These are phyloP conservation scores for Beauveria caledonica DNA, from an alignment of 2,329 filamentous ascomycete species.

Conservation along the genomic window DNA sequence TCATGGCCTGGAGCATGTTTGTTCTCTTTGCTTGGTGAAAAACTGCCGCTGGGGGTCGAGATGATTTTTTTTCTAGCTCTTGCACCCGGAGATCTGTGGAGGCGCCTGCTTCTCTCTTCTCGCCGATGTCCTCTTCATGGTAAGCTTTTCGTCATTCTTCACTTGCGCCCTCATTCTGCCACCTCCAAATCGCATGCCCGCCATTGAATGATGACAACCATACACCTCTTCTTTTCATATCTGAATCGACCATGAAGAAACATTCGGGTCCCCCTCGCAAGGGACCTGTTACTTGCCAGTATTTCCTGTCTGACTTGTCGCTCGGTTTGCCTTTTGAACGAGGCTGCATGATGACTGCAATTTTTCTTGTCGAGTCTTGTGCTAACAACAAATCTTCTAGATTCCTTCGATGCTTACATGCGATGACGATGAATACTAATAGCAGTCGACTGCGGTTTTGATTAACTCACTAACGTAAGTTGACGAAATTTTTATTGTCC, in stretches of 20 bases:
- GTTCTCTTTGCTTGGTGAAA: neutral
- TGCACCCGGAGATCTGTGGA: neutral
- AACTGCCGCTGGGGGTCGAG: neutral
- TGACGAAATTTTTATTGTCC: constrained; percentile 10
- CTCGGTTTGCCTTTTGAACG: constrained; percentile 1
- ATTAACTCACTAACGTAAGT: constrained; percentile 10
- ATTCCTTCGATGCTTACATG: neutral
- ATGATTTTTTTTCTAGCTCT: neutral
- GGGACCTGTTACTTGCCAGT: constrained; percentile 86
- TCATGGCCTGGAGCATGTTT: neutral
- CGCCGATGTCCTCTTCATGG: neutral
- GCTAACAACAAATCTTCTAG: constrained; percentile 3
- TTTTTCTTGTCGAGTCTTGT: neutral
- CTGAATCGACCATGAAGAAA: constrained; percentile 80
- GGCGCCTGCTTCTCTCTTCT: neutral
- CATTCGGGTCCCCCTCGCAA: constrained; percentile 53
- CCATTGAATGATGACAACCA: constrained; percentile 61
- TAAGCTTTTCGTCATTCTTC: neutral
- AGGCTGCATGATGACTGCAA: constrained; percentile 13
- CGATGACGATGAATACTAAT: neutral
- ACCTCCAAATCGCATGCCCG: neutral
- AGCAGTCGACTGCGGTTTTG: neutral
- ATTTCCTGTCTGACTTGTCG: constrained; percentile 62
- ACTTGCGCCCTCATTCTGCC: neutral
- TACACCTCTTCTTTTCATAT: constrained; percentile 76